Percentiles rank a stretch among this genome's conserved stretches.
Conservation (phyloP, 148 eudicot species). For the Chenopodium suecicum region DNA sequence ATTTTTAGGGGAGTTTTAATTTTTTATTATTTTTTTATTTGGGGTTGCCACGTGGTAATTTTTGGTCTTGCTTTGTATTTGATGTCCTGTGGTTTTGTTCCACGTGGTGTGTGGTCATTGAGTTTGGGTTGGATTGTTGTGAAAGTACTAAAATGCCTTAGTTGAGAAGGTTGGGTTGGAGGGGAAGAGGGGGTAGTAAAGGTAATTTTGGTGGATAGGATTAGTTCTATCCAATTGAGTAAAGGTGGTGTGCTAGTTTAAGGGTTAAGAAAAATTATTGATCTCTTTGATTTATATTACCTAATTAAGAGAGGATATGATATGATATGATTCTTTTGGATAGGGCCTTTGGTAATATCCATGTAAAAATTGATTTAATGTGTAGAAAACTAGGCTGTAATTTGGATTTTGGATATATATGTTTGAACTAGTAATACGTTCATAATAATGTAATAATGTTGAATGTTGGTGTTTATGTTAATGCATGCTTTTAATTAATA, state of each 20-base stretch:
- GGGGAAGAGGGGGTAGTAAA: not conserved
- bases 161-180: too few relatives aligned
- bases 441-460: too few relatives aligned
- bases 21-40: not conserved
- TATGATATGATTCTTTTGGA: too few relatives aligned
- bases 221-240: not conserved
- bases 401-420: too few relatives aligned
- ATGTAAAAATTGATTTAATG: too few relatives aligned
- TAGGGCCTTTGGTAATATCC: too few relatives aligned
- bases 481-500: too few relatives aligned
- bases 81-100: slow-evolving; percentile 1
- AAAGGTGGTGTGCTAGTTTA: not conserved
- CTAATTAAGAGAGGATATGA: too few relatives aligned
- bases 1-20: slow-evolving; percentile 1
- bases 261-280: not conserved
- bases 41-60: slow-evolving; percentile 42
- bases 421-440: too few relatives aligned
- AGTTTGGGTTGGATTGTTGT: not conserved
- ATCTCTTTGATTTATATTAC: not conserved
- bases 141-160: not conserved
- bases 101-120: not conserved
- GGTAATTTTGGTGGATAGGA: not conserved
- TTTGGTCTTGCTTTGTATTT: not conserved
- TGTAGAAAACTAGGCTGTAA: too few relatives aligned
- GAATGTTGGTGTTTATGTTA: too few relatives aligned